Percentiles rank a stretch among this genome's conserved stretches.
Evolutionary conservation across 2,329 filamentous ascomycete species (phyloP).

Genomic region (Acarospora socialis): DNA sequence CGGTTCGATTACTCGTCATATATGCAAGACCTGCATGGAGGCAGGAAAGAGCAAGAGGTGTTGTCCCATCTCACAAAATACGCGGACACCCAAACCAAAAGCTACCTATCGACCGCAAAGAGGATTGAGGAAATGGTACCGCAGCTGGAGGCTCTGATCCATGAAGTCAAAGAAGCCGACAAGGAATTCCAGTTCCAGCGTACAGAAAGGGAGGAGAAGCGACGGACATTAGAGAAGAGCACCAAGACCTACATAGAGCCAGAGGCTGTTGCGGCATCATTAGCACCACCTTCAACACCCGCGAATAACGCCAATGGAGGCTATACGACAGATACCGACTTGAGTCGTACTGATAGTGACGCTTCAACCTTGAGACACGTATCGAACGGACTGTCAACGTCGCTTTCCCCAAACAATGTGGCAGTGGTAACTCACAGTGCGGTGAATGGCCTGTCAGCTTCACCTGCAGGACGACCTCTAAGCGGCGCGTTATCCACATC

Average conservation of each 20-base stretch:
- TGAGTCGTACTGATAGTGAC: slow-evolving; percentile 60
- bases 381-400: slow-evolving; percentile 20
- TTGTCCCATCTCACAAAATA: slow-evolving; percentile 88
- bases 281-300: slow-evolving; percentile 19
- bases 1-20: slow-evolving; percentile 98
- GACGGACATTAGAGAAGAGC: slow-evolving; percentile 77
- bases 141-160: slow-evolving; percentile 74
- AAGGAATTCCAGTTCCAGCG: slow-evolving; percentile 94
- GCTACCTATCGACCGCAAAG: slow-evolving; percentile 68
- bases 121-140: slow-evolving; percentile 78
- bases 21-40: slow-evolving; percentile 97
- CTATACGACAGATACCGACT: slow-evolving; percentile 50
- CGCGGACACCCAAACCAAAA: slow-evolving; percentile 75
- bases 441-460: slow-evolving; percentile 23
- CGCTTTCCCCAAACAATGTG: slow-evolving; percentile 12
- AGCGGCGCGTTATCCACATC: slow-evolving; percentile 17
- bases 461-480: slow-evolving; percentile 23
- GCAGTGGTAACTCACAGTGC: slow-evolving; percentile 8
- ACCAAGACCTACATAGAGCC: slow-evolving; percentile 59
- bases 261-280: slow-evolving; percentile 31
- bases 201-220: slow-evolving; percentile 90
- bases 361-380: slow-evolving; percentile 49
- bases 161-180: slow-evolving; percentile 82
- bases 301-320: slow-evolving; percentile 30
- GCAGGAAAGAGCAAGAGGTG: slow-evolving; percentile 96